These are phyloP conservation scores for Sarocladium strictum DNA, from an alignment of 2,329 filamentous ascomycete genomes.

Conservation along the genomic window DNA sequence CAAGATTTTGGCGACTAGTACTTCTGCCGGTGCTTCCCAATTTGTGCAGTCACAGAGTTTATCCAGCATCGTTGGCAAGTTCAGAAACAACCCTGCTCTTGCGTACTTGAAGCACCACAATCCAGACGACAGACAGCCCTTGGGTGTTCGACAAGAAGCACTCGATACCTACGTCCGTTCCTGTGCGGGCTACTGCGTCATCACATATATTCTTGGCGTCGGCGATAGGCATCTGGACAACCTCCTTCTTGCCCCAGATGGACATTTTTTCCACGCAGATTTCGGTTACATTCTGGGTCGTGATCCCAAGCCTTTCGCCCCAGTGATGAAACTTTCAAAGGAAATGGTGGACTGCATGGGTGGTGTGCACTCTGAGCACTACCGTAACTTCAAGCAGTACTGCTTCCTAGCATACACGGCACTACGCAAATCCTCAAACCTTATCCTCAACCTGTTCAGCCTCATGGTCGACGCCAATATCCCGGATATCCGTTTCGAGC, in stretches of 20 bases:
- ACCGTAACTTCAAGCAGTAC: conserved; percentile 87
- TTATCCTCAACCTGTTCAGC: conserved; percentile 92
- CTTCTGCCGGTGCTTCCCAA: conserved; percentile 83
- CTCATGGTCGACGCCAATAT: conserved; percentile 98
- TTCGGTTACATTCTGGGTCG: conserved; percentile 97
- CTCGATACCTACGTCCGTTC: conserved; percentile 95
- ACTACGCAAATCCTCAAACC: conserved; percentile 78
- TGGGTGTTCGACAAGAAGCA: conserved; percentile 84
- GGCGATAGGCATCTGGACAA: conserved; percentile 96
- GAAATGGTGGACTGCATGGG: conserved; percentile 99
- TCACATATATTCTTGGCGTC: conserved; percentile 94
- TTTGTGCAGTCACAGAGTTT: conserved; percentile 85
- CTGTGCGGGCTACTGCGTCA: conserved; percentile 96
- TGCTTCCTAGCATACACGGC: conserved; percentile 94
- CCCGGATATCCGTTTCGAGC: conserved; percentile 86
- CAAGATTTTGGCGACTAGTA: conserved; percentile 89
- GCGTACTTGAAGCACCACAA: conserved; percentile 86
- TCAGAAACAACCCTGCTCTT: conserved; percentile 67
- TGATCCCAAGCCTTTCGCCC: conserved; percentile 95
- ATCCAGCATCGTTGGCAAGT: conserved; percentile 76
- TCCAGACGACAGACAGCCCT: conserved; percentile 72
- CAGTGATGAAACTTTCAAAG: conserved; percentile 92
- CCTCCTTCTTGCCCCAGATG: conserved; percentile 80
- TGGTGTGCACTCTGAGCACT: conserved; percentile 72
- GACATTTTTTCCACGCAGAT: conserved; percentile 96